A percentile compares a stretch with the other conserved stretches of the same genome.
Evolutionary conservation across 805 yeast genomes (phyloP).

Genomic region (Isabelozyma gotoi): DNA sequence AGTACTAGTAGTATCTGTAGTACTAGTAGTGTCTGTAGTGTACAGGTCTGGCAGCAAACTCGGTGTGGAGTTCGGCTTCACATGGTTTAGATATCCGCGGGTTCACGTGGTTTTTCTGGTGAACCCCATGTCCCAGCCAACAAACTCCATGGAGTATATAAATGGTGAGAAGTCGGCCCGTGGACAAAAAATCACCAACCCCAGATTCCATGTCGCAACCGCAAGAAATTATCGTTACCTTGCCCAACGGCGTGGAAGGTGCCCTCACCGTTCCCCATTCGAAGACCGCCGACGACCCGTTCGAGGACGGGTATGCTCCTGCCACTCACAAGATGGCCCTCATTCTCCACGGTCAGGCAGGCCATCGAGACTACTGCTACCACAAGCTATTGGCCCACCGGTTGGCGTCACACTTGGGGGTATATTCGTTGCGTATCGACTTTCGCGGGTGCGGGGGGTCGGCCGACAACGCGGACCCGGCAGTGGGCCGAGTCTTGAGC

Average conservation of each 20-base stretch:
- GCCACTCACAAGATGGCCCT: constrained; percentile 54
- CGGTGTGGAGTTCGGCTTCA: no score
- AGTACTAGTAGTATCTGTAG: no score
- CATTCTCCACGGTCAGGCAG: constrained; percentile 81
- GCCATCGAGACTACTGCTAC: constrained; percentile 80
- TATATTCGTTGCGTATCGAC: constrained; percentile 72
- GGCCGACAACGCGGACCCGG: constrained; percentile 41
- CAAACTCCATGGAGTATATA: no score
- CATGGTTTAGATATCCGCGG: no score
- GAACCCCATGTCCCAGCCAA: no score
- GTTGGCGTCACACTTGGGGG: constrained; percentile 59
- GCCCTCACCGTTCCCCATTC: constrained; percentile 40
- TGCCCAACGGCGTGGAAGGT: constrained; percentile 34
- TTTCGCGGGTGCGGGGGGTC: constrained; percentile 86
- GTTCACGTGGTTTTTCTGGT: no score
- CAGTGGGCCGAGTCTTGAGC: constrained; percentile 53
- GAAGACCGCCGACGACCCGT: constrained; percentile 20
- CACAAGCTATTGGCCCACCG: constrained; percentile 60
- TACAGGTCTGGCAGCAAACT: no score
- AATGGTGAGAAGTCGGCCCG: no score
- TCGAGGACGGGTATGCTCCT: constrained; percentile 29
- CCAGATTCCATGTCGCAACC: constrained; percentile 13
- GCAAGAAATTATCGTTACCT: constrained; percentile 33
- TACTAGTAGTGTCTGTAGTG: no score
- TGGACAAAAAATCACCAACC: no score